A percentile compares a stretch with the other conserved stretches of the same genome.
These are phyloP conservation scores for Deinandra increscens DNA, from an alignment of 129 eudicot species.

Conservation along the genomic window DNA sequence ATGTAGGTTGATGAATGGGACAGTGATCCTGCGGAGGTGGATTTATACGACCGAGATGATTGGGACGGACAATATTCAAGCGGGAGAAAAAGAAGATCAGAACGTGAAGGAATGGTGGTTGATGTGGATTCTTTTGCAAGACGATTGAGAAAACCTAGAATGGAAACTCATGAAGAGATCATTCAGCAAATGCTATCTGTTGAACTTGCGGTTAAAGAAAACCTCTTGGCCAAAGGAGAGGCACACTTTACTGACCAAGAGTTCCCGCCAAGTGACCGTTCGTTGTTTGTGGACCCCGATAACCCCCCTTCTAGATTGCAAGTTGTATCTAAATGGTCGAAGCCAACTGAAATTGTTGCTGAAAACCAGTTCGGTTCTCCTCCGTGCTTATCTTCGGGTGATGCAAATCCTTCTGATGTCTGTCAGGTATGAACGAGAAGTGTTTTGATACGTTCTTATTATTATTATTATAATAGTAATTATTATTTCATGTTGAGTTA, in stretches of 20 bases:
- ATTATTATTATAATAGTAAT: not conserved
- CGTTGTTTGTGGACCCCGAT: conserved; percentile 80
- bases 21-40: conserved; percentile 98
- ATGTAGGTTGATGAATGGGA: conserved; percentile 99
- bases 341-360: conserved; percentile 71
- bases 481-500: not conserved
- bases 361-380: conserved; percentile 58
- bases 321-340: conserved; percentile 94
- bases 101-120: conserved; percentile 71
- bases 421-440: conserved; percentile 66
- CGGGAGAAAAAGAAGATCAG: conserved; percentile 87
- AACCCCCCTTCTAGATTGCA: conserved; percentile 84
- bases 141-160: conserved; percentile 75
- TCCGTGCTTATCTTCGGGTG: conserved; percentile 86
- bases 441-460: not conserved
- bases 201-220: conserved; percentile 91
- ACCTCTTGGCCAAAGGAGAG: conserved; percentile 90
- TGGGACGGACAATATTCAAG: conserved; percentile 95
- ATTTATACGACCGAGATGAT: conserved; percentile 90
- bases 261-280: conserved; percentile 87
- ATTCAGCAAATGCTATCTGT: conserved; percentile 91
- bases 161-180: conserved; percentile 86
- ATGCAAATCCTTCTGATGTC: conserved; percentile 92
- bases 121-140: conserved; percentile 95
- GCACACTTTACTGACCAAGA: conserved; percentile 87